Evolutionary conservation across 1,139 yeast species (phyloP), one percentile per base, ranked within the genome.

Genomic region (Saccharomycopsis phalli): DNA sequence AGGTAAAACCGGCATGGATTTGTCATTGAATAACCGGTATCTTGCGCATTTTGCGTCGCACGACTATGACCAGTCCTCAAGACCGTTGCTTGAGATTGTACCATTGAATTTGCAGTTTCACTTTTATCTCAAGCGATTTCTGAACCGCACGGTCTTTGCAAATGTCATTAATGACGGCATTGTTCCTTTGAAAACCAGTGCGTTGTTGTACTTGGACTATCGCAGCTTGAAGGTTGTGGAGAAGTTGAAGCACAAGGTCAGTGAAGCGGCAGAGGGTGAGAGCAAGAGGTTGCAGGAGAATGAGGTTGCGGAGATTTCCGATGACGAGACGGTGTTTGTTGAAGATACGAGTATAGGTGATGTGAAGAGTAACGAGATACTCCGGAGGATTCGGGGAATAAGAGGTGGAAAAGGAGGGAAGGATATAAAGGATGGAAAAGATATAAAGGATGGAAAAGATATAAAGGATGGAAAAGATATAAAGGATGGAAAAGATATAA

Each of bases 1-100:
- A 2, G 99, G 98, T 0, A 80, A 77, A 52, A 81, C 97, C 0
- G 99, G 99, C 0, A 91, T 83, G 52, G 99, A 91, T 54, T 61
- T 91, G 47, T 93, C 94, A 0, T 65, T 93, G n/a, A 57, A 59
- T 37, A 44, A 42, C 20, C 30, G 47, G 7, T 44, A 42, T 35
- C 51, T 51, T n/a, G 51, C 50, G 7, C 49, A 46, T 6, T 36
- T 41, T 16, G 18, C 28, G 4, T 50, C 52, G 4, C 60, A 53
- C 13, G 19, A 14, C 18, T 34, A 38, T 13, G 36, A 32, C 19
- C 27, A 36, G 2, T 17, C 28, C 4, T 20, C 25, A 5, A 27
- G 17, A 6, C 97, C 98, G 0, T 59, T 91, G 37, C 64, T 91
- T 19, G 69, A 79, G 37, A 58, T 82, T 14, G 61, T 91, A 23